Percentiles rank a stretch among this genome's conserved stretches.
phyloP scores from a whole-genome alignment of 208 protist species.

The Tritrichomonas foetus region DNA sequence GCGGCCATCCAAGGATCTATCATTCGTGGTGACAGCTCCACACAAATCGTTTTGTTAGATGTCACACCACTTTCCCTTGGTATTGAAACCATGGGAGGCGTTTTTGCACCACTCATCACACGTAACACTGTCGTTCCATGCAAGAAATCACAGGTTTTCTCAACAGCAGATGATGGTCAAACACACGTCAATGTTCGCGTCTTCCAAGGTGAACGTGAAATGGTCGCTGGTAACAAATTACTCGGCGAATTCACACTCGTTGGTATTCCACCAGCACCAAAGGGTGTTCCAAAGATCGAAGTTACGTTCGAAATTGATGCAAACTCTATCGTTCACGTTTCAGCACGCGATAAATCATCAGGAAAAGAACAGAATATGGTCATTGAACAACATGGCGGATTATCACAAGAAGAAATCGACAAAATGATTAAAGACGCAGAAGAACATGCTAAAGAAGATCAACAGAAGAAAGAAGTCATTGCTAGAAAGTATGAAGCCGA shows the following conservation, averaged over 20 bases:
- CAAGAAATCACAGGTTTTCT: slow-evolving; percentile 85
- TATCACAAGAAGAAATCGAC: slow-evolving; percentile 68
- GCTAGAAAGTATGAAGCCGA: slow-evolving; percentile 55
- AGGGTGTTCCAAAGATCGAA: slow-evolving; percentile 72
- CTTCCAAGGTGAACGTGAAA: slow-evolving; percentile 76
- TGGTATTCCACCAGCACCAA: slow-evolving; percentile 67
- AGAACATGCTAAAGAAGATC: slow-evolving; percentile 53
- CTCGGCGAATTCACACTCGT: slow-evolving; percentile 73
- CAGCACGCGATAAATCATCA: slow-evolving; percentile 72
- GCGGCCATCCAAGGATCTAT: slow-evolving; percentile 87
- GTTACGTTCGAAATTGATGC: slow-evolving; percentile 80
- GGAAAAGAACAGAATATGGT: slow-evolving; percentile 67
- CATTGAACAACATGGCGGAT: slow-evolving; percentile 67
- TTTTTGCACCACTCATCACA: slow-evolving; percentile 91
- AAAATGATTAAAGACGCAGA: slow-evolving; percentile 70
- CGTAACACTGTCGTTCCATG: slow-evolving; percentile 97
- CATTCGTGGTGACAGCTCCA: slow-evolving; percentile 69
- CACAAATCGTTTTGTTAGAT: slow-evolving; percentile 88
- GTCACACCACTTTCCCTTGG: slow-evolving; percentile 95
- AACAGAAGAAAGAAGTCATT: slow-evolving; percentile 51
- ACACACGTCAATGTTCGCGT: slow-evolving; percentile 79
- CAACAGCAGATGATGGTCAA: slow-evolving; percentile 76
- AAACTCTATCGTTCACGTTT: slow-evolving; percentile 77
- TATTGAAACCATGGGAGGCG: slow-evolving; percentile 90
- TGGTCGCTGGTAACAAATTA: slow-evolving; percentile 74